phyloP scores from a whole-genome alignment of 2,329 filamentous ascomycete genomes.

The Paecilomyces sp. region DNA sequence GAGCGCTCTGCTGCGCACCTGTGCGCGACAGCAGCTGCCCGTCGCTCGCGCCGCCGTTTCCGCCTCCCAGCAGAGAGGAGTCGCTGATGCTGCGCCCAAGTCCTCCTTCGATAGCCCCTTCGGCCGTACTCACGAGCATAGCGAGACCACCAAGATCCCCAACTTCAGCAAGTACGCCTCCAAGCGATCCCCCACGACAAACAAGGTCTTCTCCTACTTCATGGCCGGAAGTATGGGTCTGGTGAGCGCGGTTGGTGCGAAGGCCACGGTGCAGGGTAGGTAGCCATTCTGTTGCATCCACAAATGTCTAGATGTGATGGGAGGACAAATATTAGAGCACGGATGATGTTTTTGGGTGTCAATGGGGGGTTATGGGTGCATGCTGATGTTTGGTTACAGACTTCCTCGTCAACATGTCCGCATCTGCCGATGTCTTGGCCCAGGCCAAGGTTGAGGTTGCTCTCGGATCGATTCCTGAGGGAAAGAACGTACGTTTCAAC shows the following conservation, averaged over 20 bases:
- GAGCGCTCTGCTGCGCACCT: constrained; percentile 60
- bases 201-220: constrained; percentile 93
- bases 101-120: constrained; percentile 51
- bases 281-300: constrained; percentile 10
- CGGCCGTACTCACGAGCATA: constrained; percentile 38
- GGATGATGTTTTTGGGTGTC: background rate
- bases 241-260: constrained; percentile 85
- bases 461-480: constrained; percentile 85
- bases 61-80: constrained; percentile 35
- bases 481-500: constrained; percentile 82
- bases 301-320: background rate
- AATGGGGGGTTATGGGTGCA: background rate
- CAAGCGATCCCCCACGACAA: constrained; percentile 59
- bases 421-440: constrained; percentile 94
- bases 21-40: constrained; percentile 41
- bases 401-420: constrained; percentile 99
- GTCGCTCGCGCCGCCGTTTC: constrained; percentile 33
- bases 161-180: constrained; percentile 83
- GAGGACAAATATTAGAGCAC: constrained; percentile 2
- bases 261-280: constrained; percentile 96
- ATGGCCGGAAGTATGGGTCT: constrained; percentile 96
- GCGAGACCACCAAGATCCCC: constrained; percentile 65
- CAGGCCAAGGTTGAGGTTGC: constrained; percentile 99
- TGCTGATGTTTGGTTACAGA: constrained; percentile 51
- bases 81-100: constrained; percentile 25